phyloP scores from a whole-genome alignment of 106 monocot genomes.

The Triglochin maritima region DNA sequence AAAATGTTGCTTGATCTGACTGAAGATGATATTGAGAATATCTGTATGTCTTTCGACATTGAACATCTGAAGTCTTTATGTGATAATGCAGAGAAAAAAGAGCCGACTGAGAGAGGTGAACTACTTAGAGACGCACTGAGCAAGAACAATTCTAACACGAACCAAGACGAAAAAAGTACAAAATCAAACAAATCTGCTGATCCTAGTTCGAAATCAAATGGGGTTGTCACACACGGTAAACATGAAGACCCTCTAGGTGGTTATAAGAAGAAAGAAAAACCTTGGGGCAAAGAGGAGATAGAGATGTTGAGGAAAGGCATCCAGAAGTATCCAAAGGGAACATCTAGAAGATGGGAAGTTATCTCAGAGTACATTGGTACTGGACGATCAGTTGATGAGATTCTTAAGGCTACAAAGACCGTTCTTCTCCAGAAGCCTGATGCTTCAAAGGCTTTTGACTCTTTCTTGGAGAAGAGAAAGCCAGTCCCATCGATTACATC shows the following conservation, averaged over 20 bases:
- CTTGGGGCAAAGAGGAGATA: conserved; percentile 87
- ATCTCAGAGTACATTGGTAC: conserved; percentile 80
- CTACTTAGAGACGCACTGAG: conserved; percentile 30
- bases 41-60: conserved; percentile 57
- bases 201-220: conserved; percentile 1
- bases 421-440: conserved; percentile 84
- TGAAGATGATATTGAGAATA: conserved; percentile 51
- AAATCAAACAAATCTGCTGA: conserved; percentile 10
- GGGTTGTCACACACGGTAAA: conserved; percentile 8
- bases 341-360: conserved; percentile 85
- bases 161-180: conserved; percentile 11
- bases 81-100: conserved; percentile 44
- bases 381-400: conserved; percentile 67
- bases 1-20: conserved; percentile 27
- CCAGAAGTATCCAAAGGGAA: conserved; percentile 88
- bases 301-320: conserved; percentile 83
- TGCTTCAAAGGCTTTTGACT: conserved; percentile 69
- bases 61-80: conserved; percentile 49
- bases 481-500: conserved; percentile 53
- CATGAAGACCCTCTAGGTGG: conserved; percentile 13
- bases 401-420: conserved; percentile 87
- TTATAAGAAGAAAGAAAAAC: conserved; percentile 74
- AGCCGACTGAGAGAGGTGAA: conserved; percentile 33
- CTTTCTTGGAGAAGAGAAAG: conserved; percentile 86
- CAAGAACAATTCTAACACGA: conserved; percentile 5